Evolutionary conservation across 345 rosid species (phyloP).

Genomic region (Chamaenerion angustifolium): DNA sequence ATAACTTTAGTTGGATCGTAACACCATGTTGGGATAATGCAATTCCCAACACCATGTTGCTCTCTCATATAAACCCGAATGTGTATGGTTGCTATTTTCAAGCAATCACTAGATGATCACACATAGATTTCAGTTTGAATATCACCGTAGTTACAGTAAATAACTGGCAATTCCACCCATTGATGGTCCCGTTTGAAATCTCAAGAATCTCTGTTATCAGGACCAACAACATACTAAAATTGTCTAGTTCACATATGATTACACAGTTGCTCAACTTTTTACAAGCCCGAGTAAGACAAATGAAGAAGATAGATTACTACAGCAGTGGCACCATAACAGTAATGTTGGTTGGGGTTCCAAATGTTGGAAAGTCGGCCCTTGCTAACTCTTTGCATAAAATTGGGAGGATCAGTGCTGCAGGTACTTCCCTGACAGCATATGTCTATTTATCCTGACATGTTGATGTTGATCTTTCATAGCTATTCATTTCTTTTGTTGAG

Average conservation of each 20-base stretch:
- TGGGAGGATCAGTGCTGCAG: slow-evolving; percentile 73
- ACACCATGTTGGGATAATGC: not conserved
- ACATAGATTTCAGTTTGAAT: not conserved
- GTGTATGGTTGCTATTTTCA: too few relatives aligned
- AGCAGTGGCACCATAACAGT: slow-evolving; percentile 30
- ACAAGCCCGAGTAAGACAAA: slow-evolving; percentile 51
- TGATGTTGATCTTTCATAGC: not conserved
- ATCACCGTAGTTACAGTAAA: not conserved
- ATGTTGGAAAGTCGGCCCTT: slow-evolving; percentile 79
- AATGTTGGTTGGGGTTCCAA: slow-evolving; percentile 77
- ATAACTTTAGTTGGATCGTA: not conserved
- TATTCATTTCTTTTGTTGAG: not conserved
- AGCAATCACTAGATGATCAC: too few relatives aligned
- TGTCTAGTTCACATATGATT: too few relatives aligned
- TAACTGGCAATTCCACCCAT: too few relatives aligned
- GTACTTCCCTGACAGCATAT: slow-evolving; percentile 10
- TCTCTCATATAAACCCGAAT: too few relatives aligned
- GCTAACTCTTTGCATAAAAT: slow-evolving; percentile 70
- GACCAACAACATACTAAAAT: too few relatives aligned
- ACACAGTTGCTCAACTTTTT: slow-evolving; percentile 59
- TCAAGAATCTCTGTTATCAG: too few relatives aligned
- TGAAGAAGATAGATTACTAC: slow-evolving; percentile 30
- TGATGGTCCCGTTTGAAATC: too few relatives aligned
- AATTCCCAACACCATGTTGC: too few relatives aligned
- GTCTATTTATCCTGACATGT: not conserved